Evolutionary conservation across 2,329 filamentous ascomycete species (phyloP).

Genomic region (Ascochyta koolunga): DNA sequence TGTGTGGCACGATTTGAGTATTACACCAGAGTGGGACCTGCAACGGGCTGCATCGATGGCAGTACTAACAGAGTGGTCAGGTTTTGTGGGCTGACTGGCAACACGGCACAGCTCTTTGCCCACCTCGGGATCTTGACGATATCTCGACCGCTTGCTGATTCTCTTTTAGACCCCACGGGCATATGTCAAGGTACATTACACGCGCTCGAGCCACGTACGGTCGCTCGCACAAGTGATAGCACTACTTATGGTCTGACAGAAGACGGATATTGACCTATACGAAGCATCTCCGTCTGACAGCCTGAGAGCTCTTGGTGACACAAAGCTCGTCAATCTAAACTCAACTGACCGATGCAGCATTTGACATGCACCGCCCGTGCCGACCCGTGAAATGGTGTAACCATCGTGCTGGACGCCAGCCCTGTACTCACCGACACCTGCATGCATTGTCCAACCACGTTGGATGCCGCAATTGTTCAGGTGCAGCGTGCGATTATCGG

Average conservation of each 20-base stretch:
- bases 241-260: constrained; percentile 23
- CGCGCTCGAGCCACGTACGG: constrained; percentile 21
- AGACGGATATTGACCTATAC: constrained; percentile 28
- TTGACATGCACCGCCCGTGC: constrained; percentile 37
- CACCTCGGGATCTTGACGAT: constrained; percentile 24
- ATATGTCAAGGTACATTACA: constrained; percentile 27
- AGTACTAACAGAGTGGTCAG: not conserved
- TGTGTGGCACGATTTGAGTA: constrained; percentile 8
- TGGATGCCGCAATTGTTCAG: constrained; percentile 19
- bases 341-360: constrained; percentile 30
- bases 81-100: constrained; percentile 6
- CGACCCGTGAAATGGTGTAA: constrained; percentile 41
- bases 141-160: constrained; percentile 27
- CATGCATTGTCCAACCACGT: constrained; percentile 12
- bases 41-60: not conserved
- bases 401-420: constrained; percentile 14
- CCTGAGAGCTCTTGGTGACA: constrained; percentile 28
- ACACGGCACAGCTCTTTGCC: constrained; percentile 26
- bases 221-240: constrained; percentile 3
- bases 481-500: constrained; percentile 28
- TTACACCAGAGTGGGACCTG: not conserved
- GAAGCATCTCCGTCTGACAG: constrained; percentile 28
- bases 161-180: constrained; percentile 30
- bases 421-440: constrained; percentile 5
- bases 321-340: constrained; percentile 44